These are phyloP conservation scores for Clavispora santaluciae DNA, from an alignment of 805 yeast species.

Conservation along the genomic window DNA sequence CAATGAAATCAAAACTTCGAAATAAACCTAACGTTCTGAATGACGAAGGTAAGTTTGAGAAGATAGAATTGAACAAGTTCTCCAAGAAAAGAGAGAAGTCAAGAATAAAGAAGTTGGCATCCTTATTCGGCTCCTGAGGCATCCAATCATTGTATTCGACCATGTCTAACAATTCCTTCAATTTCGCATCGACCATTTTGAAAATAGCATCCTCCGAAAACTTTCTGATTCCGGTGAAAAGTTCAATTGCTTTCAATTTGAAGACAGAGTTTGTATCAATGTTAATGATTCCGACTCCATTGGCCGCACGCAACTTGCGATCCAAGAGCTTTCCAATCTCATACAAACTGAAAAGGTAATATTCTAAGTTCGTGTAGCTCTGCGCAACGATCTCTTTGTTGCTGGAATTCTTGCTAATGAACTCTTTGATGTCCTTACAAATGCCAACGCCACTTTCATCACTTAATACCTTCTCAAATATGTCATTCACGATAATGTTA, in stretches of 20 bases:
- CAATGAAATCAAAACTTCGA: constrained; percentile 80
- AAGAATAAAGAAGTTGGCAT: constrained; percentile 68
- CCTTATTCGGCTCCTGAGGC: constrained; percentile 43
- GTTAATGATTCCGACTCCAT: constrained; percentile 37
- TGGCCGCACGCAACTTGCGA: constrained; percentile 29
- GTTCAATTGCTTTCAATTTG: constrained; percentile 45
- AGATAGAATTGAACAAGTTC: constrained; percentile 79
- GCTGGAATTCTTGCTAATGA: constrained; percentile 57
- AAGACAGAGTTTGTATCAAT: constrained; percentile 36
- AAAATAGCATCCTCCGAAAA: constrained; percentile 78
- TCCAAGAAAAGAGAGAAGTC: constrained; percentile 85
- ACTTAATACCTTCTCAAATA: constrained; percentile 64
- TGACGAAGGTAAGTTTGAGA: constrained; percentile 73
- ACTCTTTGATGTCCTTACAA: constrained; percentile 51
- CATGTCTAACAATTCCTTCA: constrained; percentile 74
- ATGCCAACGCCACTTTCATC: constrained; percentile 48
- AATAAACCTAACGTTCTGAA: constrained; percentile 77
- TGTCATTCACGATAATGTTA: constrained; percentile 54
- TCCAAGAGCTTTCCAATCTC: constrained; percentile 55
- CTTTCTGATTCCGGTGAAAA: constrained; percentile 56
- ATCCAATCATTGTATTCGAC: constrained; percentile 81
- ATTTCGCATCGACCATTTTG: constrained; percentile 74
- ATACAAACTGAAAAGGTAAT: constrained; percentile 69
- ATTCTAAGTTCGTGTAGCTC: constrained; percentile 81
- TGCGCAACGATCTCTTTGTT: constrained; percentile 90